phyloP scores from a whole-genome alignment of 495 filamentous ascomycete genomes.

The Halenospora varia region DNA sequence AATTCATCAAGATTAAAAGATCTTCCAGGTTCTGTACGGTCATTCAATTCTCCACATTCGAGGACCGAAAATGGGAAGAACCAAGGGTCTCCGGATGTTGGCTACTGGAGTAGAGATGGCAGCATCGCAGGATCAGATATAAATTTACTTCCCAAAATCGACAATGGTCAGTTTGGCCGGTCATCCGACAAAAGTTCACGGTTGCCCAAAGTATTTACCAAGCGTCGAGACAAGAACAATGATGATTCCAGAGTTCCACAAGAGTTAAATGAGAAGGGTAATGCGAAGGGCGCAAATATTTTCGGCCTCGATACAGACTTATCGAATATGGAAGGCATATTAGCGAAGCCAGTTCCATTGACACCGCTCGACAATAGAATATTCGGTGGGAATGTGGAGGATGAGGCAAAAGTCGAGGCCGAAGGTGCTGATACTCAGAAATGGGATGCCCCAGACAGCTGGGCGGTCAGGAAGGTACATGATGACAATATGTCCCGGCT shows the following conservation, averaged over 20 bases:
- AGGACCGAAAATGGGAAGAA: conserved; percentile 15
- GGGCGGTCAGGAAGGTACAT: conserved; percentile 70
- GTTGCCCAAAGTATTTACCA: conserved; percentile 53
- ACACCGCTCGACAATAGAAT: conserved; percentile 58
- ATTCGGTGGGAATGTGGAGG: conserved; percentile 46
- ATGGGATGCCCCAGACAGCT: conserved; percentile 92
- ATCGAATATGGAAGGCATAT: conserved; percentile 76
- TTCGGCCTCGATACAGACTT: conserved; percentile 83
- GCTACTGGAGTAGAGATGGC: conserved; percentile 24
- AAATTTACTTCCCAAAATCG: conserved; percentile 22
- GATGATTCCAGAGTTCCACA: conserved; percentile 27
- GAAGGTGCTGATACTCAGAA: conserved; percentile 40
- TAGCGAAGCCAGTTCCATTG: conserved; percentile 58
- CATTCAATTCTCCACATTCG: conserved; percentile 34
- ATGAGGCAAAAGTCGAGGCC: conserved; percentile 35
- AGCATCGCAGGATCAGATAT: conserved; percentile 23
- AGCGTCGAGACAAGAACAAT: conserved; percentile 31
- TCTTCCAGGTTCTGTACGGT: conserved; percentile 51
- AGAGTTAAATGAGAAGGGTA: conserved; percentile 41
- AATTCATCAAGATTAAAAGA: conserved; percentile 43
- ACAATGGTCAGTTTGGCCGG: conserved; percentile 28
- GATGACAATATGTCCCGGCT: conserved; percentile 59
- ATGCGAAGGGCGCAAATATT: conserved; percentile 30
- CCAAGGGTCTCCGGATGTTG: conserved; percentile 20
- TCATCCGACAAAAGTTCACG: conserved; percentile 31